phyloP scores from a whole-genome alignment of 805 yeast species.

The Tetrapisispora arboricola region DNA sequence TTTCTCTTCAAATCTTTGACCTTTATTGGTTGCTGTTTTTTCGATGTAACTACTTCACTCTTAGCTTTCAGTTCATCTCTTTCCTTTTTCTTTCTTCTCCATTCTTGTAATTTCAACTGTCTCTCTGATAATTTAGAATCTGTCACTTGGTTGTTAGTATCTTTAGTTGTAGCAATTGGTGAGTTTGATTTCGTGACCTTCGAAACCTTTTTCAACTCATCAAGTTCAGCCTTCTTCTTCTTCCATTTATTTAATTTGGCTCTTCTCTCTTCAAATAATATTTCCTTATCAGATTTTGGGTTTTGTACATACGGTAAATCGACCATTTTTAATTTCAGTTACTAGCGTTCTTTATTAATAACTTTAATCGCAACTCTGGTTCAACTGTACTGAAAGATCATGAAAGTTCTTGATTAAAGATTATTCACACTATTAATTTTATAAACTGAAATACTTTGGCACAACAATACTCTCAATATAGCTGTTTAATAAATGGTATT shows the following conservation, averaged over 20 bases:
- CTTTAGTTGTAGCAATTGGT: background rate
- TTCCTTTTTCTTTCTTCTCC: constrained; percentile 37
- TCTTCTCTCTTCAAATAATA: constrained; percentile 33
- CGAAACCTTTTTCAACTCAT: background rate
- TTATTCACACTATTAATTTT: no score
- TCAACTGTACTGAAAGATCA: no score
- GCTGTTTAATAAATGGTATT: no score
- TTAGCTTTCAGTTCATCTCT: constrained; percentile 9
- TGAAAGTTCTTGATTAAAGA: background rate
- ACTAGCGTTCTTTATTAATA: no score
- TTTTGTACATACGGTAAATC: background rate
- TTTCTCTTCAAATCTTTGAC: constrained; percentile 1
- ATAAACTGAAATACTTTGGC: no score
- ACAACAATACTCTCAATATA: no score
- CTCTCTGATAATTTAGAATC: constrained; percentile 19
- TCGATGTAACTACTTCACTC: background rate
- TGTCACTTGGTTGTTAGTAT: constrained; percentile 2
- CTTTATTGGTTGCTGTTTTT: constrained; percentile 2
- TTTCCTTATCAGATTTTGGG: constrained; percentile 24
- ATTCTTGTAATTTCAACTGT: constrained; percentile 37
- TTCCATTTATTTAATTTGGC: constrained; percentile 54
- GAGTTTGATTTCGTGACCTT: background rate
- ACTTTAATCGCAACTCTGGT: no score
- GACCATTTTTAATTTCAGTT: background rate
- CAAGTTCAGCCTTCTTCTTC: constrained; percentile 36